Evolutionary conservation across 2,329 filamentous ascomycete species (phyloP).

Genomic region (Talaromyces islandicus): DNA sequence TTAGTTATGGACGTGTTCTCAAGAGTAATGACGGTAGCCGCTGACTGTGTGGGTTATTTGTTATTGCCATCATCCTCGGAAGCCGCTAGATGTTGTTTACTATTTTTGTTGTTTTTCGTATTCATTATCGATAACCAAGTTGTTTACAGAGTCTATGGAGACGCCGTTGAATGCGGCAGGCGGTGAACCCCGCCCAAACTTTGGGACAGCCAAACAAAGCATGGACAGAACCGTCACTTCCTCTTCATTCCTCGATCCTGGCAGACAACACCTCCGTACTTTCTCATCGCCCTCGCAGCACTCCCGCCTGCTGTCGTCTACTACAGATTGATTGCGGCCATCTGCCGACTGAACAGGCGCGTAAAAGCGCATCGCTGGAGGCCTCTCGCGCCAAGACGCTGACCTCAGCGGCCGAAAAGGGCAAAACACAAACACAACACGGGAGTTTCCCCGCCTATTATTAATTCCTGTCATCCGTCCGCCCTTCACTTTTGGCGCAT

Average conservation of each 20-base stretch:
- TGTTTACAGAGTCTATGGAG: neutral
- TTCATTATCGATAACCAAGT: neutral
- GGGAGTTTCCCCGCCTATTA: conserved; percentile 5
- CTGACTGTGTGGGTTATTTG: neutral
- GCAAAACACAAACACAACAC: conserved; percentile 25
- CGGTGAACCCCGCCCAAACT: neutral
- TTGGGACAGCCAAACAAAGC: neutral
- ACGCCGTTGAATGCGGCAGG: neutral
- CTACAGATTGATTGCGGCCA: neutral
- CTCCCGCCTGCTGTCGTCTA: neutral
- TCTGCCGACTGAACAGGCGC: neutral
- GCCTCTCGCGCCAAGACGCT: neutral
- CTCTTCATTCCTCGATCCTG: neutral
- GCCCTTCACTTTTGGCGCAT: conserved; percentile 13
- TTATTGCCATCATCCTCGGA: neutral
- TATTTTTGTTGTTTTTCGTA: neutral
- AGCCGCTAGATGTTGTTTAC: neutral
- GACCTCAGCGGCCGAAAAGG: conserved; percentile 13
- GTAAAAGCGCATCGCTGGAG: neutral
- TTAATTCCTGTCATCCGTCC: neutral
- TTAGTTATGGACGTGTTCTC: neutral
- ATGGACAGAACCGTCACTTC: neutral
- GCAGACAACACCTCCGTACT: neutral
- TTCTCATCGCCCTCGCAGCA: neutral
- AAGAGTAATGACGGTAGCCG: neutral